Evolutionary conservation across 2,329 filamentous ascomycete genomes (phyloP), one percentile per base, ranked within the genome.

Genomic region (Arachnomyces sp.): DNA sequence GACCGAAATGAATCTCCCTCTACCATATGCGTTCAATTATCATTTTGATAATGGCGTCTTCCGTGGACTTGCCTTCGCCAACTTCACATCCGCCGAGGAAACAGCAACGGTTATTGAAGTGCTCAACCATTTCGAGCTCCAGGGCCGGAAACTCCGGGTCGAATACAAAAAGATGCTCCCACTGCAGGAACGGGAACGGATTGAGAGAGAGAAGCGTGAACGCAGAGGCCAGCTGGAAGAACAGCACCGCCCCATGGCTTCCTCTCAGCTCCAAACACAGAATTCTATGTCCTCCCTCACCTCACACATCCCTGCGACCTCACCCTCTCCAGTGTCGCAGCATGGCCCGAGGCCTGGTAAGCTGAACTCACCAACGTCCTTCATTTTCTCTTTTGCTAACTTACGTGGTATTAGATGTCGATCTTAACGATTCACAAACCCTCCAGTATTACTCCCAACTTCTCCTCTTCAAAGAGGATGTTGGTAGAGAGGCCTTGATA

Each of bases 151-250:
- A 67, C 70, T 98, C 50, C 77, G 92, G 36, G 92, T 98, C 17
- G 92, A 98, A 64, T 98, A 96, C 70, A 98, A 98, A 74, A 96
- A 96, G 70, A 96, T 98, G 92, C 76, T 98, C 4, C 92, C 92
- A 1, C 78, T 93, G 49, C 86, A 89, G 25, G 92, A 96, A 64
- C 79, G 92, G 38, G 92, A 98, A 65, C 79, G 92, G 31, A 96
- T 98, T 51, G 92, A 98, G 64, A 78, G 92, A 4, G 92, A 96
- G 66, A 98, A 96, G 77, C 78, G 92, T 43, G 90, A 96, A 68
- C 84, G 92, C 52, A 81, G 92, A 38, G 92, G 92, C 36, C 92
- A 98, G 64, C 75, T 98, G 9, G 89, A 98, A 64, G 92, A 98
- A 65, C 92, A 98, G 64, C 92, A 98, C 64, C 81, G 89, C 57